phyloP scores from a whole-genome alignment of 331 rosid species.

The Prunus yedoensis region DNA sequence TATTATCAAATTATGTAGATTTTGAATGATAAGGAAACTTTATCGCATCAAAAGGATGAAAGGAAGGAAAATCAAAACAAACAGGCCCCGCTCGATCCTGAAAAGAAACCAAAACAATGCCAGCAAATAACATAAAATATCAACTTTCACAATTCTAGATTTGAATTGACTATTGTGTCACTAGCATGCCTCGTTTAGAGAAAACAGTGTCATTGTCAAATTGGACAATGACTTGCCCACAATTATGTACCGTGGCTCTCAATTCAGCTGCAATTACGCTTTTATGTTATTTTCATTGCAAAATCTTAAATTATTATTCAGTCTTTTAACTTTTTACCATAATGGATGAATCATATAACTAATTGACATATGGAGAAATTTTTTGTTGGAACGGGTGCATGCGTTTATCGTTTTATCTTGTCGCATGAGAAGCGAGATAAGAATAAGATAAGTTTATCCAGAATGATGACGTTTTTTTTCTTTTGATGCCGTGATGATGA shows the following conservation, averaged over 20 bases:
- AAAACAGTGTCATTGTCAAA: neutral
- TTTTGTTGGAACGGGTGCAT: too few relatives aligned
- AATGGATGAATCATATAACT: too few relatives aligned
- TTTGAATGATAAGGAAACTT: too few relatives aligned
- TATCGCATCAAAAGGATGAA: neutral
- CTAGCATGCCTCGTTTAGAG: neutral
- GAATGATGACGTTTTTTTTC: too few relatives aligned
- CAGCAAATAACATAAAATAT: neutral
- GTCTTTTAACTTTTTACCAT: too few relatives aligned
- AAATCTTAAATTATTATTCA: too few relatives aligned
- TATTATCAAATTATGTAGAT: neutral
- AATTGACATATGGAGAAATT: too few relatives aligned
- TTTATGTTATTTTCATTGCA: too few relatives aligned
- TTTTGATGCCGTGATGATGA: too few relatives aligned
- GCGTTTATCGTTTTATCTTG: accelerated
- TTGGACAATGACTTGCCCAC: neutral
- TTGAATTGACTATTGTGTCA: neutral
- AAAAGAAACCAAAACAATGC: neutral
- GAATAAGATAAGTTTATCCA: too few relatives aligned
- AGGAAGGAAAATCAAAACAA: neutral
- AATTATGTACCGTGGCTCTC: neutral
- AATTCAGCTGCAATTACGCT: neutral
- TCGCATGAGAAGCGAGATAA: too few relatives aligned
- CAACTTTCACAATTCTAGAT: slow-evolving; percentile 8
- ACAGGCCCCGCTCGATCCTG: too few relatives aligned